phyloP scores from a whole-genome alignment of 2,329 filamentous ascomycete species.

The Beauveria rudraprayagi region DNA sequence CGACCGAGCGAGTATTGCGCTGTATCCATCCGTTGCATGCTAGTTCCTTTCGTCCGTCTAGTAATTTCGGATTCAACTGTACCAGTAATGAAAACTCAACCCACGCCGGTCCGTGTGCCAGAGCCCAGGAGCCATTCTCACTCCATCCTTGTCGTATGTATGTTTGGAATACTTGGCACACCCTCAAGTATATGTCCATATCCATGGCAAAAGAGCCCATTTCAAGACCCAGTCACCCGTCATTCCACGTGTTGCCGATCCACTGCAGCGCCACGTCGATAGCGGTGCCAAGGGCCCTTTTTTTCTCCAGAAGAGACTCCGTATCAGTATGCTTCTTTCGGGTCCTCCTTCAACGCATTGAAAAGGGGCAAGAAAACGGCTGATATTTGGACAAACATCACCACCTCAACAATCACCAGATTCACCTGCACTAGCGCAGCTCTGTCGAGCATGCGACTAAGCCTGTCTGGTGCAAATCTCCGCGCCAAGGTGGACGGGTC shows the following conservation, averaged over 20 bases:
- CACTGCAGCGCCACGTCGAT: conserved; percentile 10
- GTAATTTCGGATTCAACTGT: neutral
- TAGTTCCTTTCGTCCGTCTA: neutral
- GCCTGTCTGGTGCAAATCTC: neutral
- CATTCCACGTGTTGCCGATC: conserved; percentile 8
- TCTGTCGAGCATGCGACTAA: neutral
- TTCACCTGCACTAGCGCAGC: neutral
- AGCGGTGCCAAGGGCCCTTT: neutral
- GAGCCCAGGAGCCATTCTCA: neutral
- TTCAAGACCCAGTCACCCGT: conserved; percentile 3
- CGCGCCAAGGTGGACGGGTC: neutral
- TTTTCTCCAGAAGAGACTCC: neutral
- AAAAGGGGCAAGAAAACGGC: neutral
- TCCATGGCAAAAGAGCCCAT: neutral
- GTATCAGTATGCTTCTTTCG: neutral
- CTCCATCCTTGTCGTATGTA: neutral
- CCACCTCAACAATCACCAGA: neutral
- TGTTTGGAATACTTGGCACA: neutral
- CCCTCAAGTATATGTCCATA: neutral
- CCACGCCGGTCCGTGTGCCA: too few species aligned
- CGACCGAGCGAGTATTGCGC: neutral
- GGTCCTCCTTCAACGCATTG: neutral
- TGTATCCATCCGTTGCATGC: neutral
- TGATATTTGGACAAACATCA: neutral
- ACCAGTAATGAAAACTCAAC: too few species aligned